Conservation (phyloP, 1,284 basidiomycete species). For the Moesziomyces globuligerus region DNA sequence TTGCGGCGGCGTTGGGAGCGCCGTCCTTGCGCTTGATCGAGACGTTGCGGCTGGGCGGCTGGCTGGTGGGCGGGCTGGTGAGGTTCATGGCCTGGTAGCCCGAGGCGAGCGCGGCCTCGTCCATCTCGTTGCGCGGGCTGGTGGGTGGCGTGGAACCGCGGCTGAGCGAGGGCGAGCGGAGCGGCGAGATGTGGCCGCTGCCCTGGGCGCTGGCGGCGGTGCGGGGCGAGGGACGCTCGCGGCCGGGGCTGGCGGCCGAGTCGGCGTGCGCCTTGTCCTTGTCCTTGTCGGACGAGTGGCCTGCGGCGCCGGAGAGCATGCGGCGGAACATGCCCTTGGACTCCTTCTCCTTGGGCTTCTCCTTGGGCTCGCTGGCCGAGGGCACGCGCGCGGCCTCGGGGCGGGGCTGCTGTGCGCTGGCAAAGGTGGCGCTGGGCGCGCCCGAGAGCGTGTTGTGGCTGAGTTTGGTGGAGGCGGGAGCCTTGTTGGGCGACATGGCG, state of each 20-base stretch:
- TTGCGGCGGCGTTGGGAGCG: constrained; percentile 18
- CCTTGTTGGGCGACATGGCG: constrained; percentile 57
- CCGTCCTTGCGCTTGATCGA: constrained; percentile 53
- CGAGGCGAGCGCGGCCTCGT: constrained; percentile 41
- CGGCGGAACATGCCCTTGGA: constrained; percentile 60
- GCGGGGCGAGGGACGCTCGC: constrained; percentile 37
- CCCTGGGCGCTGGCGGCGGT: constrained; percentile 31
- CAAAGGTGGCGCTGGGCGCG: constrained; percentile 14
- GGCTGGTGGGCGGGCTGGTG: constrained; percentile 39
- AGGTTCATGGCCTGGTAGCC: constrained; percentile 52
- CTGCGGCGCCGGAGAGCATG: constrained; percentile 57
- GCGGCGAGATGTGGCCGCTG: constrained; percentile 47
- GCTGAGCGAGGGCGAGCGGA: constrained; percentile 41
- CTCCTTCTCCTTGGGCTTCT: constrained; percentile 57
- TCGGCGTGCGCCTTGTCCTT: constrained; percentile 10
- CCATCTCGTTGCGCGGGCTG: constrained; percentile 49
- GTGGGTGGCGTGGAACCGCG: constrained; percentile 49
- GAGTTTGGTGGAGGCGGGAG: constrained; percentile 42
- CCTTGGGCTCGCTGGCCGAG: constrained; percentile 22
- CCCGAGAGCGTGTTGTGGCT: constrained; percentile 39
- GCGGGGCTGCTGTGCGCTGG: constrained; percentile 12
- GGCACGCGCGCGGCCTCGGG: constrained; percentile 16
- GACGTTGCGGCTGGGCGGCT: constrained; percentile 57
- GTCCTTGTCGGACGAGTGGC: constrained; percentile 30
- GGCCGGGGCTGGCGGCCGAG: constrained; percentile 20